phyloP scores from a whole-genome alignment of 768 basidiomycete species.

The Lentinula lateritia region DNA sequence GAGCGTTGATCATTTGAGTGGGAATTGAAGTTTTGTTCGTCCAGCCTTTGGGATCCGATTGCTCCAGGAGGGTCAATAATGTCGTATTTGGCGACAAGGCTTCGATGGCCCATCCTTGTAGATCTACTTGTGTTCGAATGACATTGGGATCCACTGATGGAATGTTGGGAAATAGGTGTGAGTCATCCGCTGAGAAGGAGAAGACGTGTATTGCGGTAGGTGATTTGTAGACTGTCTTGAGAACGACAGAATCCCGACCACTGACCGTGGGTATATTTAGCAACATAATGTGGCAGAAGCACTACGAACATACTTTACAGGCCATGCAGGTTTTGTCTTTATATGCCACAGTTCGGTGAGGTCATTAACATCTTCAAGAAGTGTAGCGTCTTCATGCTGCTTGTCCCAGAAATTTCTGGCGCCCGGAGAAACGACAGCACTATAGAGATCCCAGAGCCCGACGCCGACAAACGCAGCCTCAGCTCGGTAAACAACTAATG shows the following conservation, averaged over 20 bases:
- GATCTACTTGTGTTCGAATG: slow-evolving; percentile 92
- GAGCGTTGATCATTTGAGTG: slow-evolving; percentile 82
- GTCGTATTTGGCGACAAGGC: slow-evolving; percentile 93
- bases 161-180: slow-evolving; percentile 73
- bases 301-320: slow-evolving; percentile 64
- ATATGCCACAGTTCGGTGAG: slow-evolving; percentile 91
- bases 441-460: slow-evolving; percentile 91
- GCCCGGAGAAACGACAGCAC: slow-evolving; percentile 81
- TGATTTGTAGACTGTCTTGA: slow-evolving; percentile 96
- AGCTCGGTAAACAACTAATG: slow-evolving; percentile 90
- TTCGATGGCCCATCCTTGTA: slow-evolving; percentile 99
- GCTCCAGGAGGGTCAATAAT: slow-evolving; percentile 87
- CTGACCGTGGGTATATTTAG: slow-evolving; percentile 30
- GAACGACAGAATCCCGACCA: slow-evolving; percentile 83
- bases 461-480: slow-evolving; percentile 97
- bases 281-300: neutral
- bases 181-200: slow-evolving; percentile 89
- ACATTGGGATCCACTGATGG: slow-evolving; percentile 65
- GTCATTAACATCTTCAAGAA: slow-evolving; percentile 87
- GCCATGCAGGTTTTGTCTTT: slow-evolving; percentile 91
- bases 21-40: slow-evolving; percentile 92
- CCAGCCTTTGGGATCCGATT: slow-evolving; percentile 97
- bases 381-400: slow-evolving; percentile 76
- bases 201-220: slow-evolving; percentile 94
- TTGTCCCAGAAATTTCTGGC: slow-evolving; percentile 85